A percentile compares a stretch with the other conserved stretches of the same genome.
phyloP scores from a whole-genome alignment of 1,284 basidiomycete genomes.

The Serendipita sp. region DNA sequence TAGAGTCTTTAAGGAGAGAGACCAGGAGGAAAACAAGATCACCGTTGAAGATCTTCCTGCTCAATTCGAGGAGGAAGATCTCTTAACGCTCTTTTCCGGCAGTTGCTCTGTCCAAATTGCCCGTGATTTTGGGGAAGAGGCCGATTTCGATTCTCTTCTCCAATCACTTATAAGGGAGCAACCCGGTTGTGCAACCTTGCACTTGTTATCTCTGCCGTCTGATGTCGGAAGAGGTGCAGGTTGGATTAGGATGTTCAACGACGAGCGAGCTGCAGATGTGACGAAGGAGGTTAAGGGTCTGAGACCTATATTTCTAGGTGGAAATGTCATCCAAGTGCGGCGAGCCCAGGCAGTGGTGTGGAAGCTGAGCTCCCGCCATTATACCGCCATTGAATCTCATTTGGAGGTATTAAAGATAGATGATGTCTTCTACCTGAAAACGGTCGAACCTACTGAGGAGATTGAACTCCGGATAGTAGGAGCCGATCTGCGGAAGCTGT shows the following conservation, averaged over 20 bases:
- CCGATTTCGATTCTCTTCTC: background rate
- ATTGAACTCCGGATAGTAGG: background rate
- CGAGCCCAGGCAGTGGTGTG: background rate
- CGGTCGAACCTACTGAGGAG: background rate
- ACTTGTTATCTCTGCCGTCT: background rate
- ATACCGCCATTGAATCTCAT: background rate
- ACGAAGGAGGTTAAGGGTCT: background rate
- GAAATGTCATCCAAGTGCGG: background rate
- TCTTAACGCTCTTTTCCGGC: background rate
- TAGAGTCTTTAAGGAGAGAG: background rate
- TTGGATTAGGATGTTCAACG: slow-evolving; percentile 4
- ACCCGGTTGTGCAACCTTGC: background rate
- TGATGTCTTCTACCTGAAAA: background rate
- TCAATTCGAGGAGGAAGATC: background rate
- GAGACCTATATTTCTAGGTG: background rate
- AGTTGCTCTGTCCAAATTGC: background rate
- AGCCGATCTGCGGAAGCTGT: background rate
- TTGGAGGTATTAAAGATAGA: background rate
- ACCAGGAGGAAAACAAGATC: background rate
- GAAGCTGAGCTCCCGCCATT: background rate
- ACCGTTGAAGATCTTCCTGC: background rate
- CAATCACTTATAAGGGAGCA: background rate
- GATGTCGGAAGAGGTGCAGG: background rate
- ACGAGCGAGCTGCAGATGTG: background rate
- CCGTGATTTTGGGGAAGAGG: background rate